phyloP scores from a whole-genome alignment of 225 moss, liverwort and hornwort genomes.

The Polytrichum commune region DNA sequence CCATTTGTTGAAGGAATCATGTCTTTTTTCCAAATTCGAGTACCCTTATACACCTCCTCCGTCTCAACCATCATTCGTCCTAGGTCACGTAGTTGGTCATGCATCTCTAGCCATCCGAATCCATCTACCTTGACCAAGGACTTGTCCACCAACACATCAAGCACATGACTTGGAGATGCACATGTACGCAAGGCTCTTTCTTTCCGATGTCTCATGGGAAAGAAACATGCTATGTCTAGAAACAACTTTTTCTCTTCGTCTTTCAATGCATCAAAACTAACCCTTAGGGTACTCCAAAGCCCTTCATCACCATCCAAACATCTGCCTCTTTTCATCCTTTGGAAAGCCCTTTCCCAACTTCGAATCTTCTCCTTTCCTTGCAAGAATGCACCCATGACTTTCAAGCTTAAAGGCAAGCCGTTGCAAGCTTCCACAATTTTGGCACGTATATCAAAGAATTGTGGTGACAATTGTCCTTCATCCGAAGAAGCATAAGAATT shows the following conservation, averaged over 20 bases:
- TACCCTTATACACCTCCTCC: no score
- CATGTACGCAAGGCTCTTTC: not conserved
- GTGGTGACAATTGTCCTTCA: not conserved
- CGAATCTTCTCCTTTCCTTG: not conserved
- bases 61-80: no score
- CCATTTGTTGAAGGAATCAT: no score
- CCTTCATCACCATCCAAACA: not conserved
- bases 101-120: not conserved
- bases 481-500: not conserved
- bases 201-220: not conserved
- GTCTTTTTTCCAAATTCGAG: no score
- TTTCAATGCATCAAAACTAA: not conserved
- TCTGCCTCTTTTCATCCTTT: slow-evolving; percentile 1
- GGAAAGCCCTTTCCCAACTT: not conserved
- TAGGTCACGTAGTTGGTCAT: no score
- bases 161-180: not conserved
- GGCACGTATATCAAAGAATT: not conserved
- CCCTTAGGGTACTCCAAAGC: not conserved
- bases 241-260: not conserved
- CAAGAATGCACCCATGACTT: not conserved
- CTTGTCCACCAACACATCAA: not conserved
- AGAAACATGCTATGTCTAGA: not conserved
- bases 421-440: not conserved
- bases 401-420: slow-evolving; percentile 4
- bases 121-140: not conserved